Percentiles rank a stretch among this genome's conserved stretches.
Evolutionary conservation across 2,329 filamentous ascomycete species (phyloP).

Genomic region (Zymoseptoria crescenta): DNA sequence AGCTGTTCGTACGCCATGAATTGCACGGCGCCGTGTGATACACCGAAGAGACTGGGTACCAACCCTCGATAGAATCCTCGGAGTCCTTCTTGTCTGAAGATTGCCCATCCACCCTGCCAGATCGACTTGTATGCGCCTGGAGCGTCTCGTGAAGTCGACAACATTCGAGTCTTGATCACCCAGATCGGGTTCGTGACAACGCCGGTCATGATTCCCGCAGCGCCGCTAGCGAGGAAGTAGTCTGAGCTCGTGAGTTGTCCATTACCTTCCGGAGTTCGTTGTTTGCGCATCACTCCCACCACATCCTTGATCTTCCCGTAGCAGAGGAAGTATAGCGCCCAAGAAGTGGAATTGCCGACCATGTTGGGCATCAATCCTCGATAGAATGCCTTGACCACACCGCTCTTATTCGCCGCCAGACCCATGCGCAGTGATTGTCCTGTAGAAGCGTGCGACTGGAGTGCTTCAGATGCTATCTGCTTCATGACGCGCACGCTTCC

Average conservation of each 20-base stretch:
- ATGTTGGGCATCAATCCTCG: conserved; percentile 85
- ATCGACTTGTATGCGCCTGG: conserved; percentile 77
- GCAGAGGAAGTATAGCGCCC: conserved; percentile 86
- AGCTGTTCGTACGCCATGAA: conserved; percentile 87
- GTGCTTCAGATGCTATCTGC: conserved; percentile 23
- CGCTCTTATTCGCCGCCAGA: conserved; percentile 3
- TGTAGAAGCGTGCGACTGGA: conserved; percentile 4
- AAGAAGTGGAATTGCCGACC: conserved; percentile 80
- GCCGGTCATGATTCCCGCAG: conserved; percentile 65
- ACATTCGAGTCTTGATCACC: conserved; percentile 97
- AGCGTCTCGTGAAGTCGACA: conserved; percentile 68
- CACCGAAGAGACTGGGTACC: conserved; percentile 72
- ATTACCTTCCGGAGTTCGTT: conserved; percentile 30
- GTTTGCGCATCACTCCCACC: conserved; percentile 32
- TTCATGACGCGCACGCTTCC: conserved; percentile 22
- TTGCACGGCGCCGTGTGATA: conserved; percentile 87
- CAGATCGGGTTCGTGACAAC: conserved; percentile 89
- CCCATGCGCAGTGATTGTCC: conserved; percentile 1
- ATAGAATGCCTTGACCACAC: conserved; percentile 57
- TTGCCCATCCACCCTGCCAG: conserved; percentile 57
- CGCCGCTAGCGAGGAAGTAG: conserved; percentile 71
- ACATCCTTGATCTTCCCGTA: conserved; percentile 53
- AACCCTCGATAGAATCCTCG: conserved; percentile 83
- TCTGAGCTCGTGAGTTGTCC: conserved; percentile 53
- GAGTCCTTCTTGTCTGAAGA: conserved; percentile 64